Percentiles rank a stretch among this genome's conserved stretches.
These are phyloP conservation scores for Rhododendron griersonianum DNA, from an alignment of 148 eudicot species.

Conservation along the genomic window DNA sequence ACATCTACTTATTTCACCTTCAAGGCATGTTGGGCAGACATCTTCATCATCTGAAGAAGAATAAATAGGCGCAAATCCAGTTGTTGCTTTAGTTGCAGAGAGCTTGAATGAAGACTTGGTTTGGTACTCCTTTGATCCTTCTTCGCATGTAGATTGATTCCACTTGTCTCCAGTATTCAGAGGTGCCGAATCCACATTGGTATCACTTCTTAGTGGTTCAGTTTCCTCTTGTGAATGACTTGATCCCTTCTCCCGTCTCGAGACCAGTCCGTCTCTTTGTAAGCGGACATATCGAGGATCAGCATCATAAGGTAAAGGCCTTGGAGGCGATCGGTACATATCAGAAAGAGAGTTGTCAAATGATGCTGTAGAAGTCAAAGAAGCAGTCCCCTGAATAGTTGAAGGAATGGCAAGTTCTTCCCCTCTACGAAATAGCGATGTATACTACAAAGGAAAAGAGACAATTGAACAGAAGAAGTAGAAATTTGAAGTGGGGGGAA, in stretches of 20 bases:
- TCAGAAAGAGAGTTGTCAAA: slow-evolving; percentile 63
- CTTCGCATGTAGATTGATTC: slow-evolving; percentile 56
- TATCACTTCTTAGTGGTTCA: slow-evolving; percentile 66
- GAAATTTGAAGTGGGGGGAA: neutral
- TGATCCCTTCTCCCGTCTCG: slow-evolving; percentile 77
- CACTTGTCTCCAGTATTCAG: slow-evolving; percentile 50
- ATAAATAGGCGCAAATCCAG: slow-evolving; percentile 54
- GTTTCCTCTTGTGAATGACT: slow-evolving; percentile 75
- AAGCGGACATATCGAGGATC: slow-evolving; percentile 63
- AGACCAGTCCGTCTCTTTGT: slow-evolving; percentile 71
- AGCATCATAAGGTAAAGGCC: slow-evolving; percentile 86
- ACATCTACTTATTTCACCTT: slow-evolving; percentile 39
- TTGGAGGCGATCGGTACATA: slow-evolving; percentile 78
- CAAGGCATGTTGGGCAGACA: slow-evolving; percentile 95
- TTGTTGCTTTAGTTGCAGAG: slow-evolving; percentile 43
- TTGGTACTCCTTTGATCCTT: slow-evolving; percentile 52
- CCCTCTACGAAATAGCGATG: slow-evolving; percentile 76
- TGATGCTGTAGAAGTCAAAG: slow-evolving; percentile 52
- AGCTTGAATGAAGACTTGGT: slow-evolving; percentile 55
- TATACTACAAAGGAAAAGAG: slow-evolving; percentile 44
- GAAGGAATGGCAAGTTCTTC: slow-evolving; percentile 60
- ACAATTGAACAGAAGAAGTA: no score
- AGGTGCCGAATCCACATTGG: slow-evolving; percentile 56
- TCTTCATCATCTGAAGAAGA: slow-evolving; percentile 88
- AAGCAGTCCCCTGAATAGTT: slow-evolving; percentile 63